These are phyloP conservation scores for Buxus sempervirens DNA, from an alignment of 164 flowering plant genomes.

Conservation along the genomic window DNA sequence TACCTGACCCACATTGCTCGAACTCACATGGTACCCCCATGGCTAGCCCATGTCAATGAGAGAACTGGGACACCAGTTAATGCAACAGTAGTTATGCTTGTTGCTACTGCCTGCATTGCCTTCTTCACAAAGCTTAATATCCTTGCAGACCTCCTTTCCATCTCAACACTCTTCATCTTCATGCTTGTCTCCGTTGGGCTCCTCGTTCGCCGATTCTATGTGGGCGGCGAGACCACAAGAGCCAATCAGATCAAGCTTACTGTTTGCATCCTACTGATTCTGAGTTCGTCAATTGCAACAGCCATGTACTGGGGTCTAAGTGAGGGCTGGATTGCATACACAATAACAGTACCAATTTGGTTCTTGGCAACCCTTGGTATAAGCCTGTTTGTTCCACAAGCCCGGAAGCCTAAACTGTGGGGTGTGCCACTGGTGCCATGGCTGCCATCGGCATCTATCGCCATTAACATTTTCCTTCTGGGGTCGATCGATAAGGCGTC, in stretches of 20 bases:
- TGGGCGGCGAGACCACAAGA: slow-evolving; percentile 29
- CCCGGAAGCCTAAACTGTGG: slow-evolving; percentile 50
- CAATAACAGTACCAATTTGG: slow-evolving; percentile 36
- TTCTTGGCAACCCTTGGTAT: slow-evolving; percentile 41
- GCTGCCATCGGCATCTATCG: slow-evolving; percentile 51
- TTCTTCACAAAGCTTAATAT: slow-evolving; percentile 53
- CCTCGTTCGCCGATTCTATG: slow-evolving; percentile 53
- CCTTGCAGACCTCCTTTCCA: slow-evolving; percentile 49
- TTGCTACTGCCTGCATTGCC: slow-evolving; percentile 37
- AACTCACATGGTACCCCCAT: slow-evolving; percentile 57
- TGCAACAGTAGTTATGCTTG: slow-evolving; percentile 53
- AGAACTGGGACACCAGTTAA: slow-evolving; percentile 55
- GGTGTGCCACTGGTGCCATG: slow-evolving; percentile 63
- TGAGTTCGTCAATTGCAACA: slow-evolving; percentile 38
- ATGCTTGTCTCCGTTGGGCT: slow-evolving; percentile 50
- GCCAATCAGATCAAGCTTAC: slow-evolving; percentile 35
- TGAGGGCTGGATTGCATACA: slow-evolving; percentile 41
- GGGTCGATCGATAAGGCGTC: slow-evolving; percentile 53
- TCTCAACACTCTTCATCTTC: slow-evolving; percentile 59
- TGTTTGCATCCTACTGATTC: slow-evolving; percentile 29
- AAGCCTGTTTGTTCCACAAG: slow-evolving; percentile 31
- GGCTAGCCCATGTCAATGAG: slow-evolving; percentile 37
- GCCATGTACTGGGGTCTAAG: slow-evolving; percentile 33
- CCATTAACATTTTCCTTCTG: slow-evolving; percentile 54
- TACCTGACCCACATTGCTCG: slow-evolving; percentile 66